Percentiles rank a stretch among this genome's conserved stretches.
These are phyloP conservation scores for Xylaria cubensis DNA, from an alignment of 495 filamentous ascomycete genomes.

Conservation along the genomic window DNA sequence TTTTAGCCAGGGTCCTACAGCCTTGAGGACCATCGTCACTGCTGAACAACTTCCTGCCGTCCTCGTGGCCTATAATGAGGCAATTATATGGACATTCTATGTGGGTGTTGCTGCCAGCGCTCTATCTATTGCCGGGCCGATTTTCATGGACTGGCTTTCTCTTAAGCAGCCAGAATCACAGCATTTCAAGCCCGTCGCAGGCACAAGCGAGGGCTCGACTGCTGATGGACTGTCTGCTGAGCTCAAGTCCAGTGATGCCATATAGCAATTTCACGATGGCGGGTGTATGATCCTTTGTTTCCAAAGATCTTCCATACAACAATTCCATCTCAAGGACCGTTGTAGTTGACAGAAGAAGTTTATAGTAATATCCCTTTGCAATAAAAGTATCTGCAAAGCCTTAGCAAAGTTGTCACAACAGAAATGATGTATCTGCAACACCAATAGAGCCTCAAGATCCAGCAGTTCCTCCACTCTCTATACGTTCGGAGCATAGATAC, in stretches of 20 bases:
- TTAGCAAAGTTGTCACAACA: too few species aligned
- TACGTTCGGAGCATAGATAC: too few species aligned
- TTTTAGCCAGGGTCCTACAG: constrained; percentile 28
- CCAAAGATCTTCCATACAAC: too few species aligned
- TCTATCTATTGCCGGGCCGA: neutral
- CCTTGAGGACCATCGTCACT: constrained; percentile 50
- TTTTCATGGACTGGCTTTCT: neutral
- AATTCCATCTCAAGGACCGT: too few species aligned
- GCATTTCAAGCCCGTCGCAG: neutral
- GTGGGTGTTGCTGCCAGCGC: neutral
- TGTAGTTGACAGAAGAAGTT: too few species aligned
- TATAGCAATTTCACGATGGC: neutral
- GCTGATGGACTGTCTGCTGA: neutral
- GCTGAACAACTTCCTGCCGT: neutral
- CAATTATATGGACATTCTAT: neutral
- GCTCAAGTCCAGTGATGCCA: neutral
- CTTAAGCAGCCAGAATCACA: neutral
- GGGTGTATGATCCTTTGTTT: neutral
- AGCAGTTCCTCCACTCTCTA: too few species aligned
- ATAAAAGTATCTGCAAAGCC: too few species aligned
- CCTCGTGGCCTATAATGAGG: neutral
- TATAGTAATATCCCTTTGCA: too few species aligned
- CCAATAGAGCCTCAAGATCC: too few species aligned
- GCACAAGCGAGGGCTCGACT: neutral
- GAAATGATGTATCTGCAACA: too few species aligned